phyloP scores from a whole-genome alignment of 73 alveolate genomes.

The Blepharisma japonicum region DNA sequence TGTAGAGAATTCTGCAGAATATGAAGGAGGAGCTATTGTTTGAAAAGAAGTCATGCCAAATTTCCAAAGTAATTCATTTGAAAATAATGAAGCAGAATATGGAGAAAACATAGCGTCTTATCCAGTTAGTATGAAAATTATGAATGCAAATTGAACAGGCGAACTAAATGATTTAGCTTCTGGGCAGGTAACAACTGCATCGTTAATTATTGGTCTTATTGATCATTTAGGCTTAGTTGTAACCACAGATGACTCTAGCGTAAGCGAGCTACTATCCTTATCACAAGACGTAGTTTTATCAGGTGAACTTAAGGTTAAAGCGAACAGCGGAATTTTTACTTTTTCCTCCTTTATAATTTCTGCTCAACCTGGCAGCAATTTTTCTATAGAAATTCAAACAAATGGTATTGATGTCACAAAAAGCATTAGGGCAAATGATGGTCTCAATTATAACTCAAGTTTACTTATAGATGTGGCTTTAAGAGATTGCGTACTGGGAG shows the following conservation, averaged over 20 bases:
- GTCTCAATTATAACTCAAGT: neutral
- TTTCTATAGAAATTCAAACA: neutral
- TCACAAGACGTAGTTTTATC: neutral
- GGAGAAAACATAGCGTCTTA: neutral
- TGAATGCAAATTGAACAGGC: neutral
- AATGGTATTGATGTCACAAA: neutral
- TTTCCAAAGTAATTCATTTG: neutral
- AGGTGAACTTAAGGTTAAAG: neutral
- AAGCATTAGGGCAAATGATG: neutral
- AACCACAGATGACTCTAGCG: neutral
- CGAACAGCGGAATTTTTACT: neutral
- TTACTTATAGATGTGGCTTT: neutral
- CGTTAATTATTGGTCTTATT: neutral
- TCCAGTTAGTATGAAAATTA: neutral
- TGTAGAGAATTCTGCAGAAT: no score
- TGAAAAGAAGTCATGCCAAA: neutral
- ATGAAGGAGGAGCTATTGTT: constrained; percentile 1
- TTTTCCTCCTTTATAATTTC: neutral
- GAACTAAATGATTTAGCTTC: neutral
- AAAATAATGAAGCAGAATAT: neutral
- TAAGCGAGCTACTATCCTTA: neutral
- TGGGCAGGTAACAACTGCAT: neutral
- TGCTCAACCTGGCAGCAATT: neutral
- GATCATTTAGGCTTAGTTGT: neutral
- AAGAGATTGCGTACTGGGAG: constrained; percentile 5